phyloP scores from a whole-genome alignment of 1,284 basidiomycete species.

The Sutorius eximius region DNA sequence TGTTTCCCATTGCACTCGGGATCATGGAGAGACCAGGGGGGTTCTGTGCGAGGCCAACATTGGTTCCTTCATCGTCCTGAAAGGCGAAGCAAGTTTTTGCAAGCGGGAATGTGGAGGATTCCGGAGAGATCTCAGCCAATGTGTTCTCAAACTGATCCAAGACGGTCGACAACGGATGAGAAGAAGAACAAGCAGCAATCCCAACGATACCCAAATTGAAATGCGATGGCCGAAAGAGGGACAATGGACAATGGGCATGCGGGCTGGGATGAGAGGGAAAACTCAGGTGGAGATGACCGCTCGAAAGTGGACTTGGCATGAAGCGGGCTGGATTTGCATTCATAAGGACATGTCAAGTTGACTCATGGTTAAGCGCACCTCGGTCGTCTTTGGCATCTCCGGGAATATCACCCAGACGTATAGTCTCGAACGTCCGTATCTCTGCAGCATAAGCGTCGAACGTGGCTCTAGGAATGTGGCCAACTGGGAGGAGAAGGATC shows the following conservation, averaged over 20 bases:
- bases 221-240: constrained; percentile 72
- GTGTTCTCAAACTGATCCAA: constrained; percentile 62
- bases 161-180: constrained; percentile 57
- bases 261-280: constrained; percentile 72
- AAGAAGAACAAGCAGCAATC: constrained; percentile 63
- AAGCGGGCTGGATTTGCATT: constrained; percentile 59
- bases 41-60: constrained; percentile 55
- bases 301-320: constrained; percentile 75
- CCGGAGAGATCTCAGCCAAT: constrained; percentile 62
- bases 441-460: constrained; percentile 73
- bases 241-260: constrained; percentile 54
- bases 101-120: constrained; percentile 70
- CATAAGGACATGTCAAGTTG: background rate
- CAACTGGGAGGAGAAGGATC: constrained; percentile 77
- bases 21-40: constrained; percentile 70
- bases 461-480: constrained; percentile 57
- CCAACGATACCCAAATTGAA: constrained; percentile 82
- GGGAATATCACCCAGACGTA: constrained; percentile 78
- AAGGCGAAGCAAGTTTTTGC: constrained; percentile 79
- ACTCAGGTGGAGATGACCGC: constrained; percentile 70
- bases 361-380: constrained; percentile 46
- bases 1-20: constrained; percentile 77
- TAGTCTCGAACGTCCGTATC: constrained; percentile 66
- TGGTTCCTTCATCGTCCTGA: constrained; percentile 64
- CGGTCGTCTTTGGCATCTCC: constrained; percentile 74